Base-by-base conservation (phyloP, 495 filamentous ascomycete genomes). In the Penicillium robsamsonii region DNA sequence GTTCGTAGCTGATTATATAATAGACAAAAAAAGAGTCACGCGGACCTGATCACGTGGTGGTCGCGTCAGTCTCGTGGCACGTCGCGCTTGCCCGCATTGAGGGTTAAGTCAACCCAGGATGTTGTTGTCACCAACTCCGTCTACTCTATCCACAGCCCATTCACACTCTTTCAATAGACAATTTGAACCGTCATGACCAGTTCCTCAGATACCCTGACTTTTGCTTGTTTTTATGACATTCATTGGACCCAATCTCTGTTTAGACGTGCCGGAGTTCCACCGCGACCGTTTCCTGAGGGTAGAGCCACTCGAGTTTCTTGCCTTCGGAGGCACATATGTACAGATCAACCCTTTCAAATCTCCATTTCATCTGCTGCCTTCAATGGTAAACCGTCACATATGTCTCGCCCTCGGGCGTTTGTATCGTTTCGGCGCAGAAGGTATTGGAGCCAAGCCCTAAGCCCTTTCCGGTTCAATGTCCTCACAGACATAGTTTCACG, bases 371-470 rank as follows among this genome's bases (percentile, higher is more conserved):
- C 52, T 58, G 49, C 52, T 50, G 43, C 62, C 46, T 60, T 64
- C 18, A 24, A 55, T 53, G 43, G 56, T 55, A 29, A 59, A 42
- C 55, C 57, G 44, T 59, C 31, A 22, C 31, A 10, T 45, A 37
- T 35, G 44, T 43, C 53, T 52, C 4, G 50, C 46, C 2, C 17
- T 41, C 24, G 45, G 35, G 35, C n/a, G 55, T 20, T 45, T 11
- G 1, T n/a, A 20, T 20, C 4, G 35, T 31, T 17, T 17, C 55
- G 37, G 67, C 56, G 53, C 63, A 60, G 63, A 48, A 50, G 53
- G 63, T 49, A 65, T 67, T 61, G 62, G 65, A 70, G 70, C 61
- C 63, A 76, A 75, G 69, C 74, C 75, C 75, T 75, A 76, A 76
- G 57, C 46, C 56, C 50, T 53, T 33, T 55, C 72, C 70, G 70